Evolutionary conservation across 2,329 filamentous ascomycete species (phyloP).

Genomic region (Cordyceps cicadae): DNA sequence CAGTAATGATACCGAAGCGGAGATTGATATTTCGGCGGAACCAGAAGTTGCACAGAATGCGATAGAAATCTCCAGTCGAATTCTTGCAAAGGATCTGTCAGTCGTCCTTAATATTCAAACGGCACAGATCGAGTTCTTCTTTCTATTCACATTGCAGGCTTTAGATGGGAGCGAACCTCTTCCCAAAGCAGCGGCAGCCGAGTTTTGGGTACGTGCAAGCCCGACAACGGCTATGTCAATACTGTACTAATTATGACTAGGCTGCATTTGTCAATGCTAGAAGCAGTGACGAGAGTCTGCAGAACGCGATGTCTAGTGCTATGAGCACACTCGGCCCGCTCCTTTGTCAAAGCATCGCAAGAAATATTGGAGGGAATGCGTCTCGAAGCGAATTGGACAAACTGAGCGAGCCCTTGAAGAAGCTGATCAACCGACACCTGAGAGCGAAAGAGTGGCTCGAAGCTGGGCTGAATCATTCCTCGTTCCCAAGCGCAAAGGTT

Average conservation of each 20-base stretch:
- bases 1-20: neutral
- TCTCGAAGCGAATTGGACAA: conserved; percentile 65
- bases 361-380: conserved; percentile 60
- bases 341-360: conserved; percentile 50
- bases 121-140: conserved; percentile 52
- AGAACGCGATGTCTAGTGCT: conserved; percentile 35
- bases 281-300: neutral
- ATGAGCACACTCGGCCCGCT: conserved; percentile 53
- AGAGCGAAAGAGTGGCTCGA: conserved; percentile 56
- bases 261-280: conserved; percentile 11
- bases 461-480: conserved; percentile 44
- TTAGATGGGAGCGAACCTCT: conserved; percentile 64
- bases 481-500: conserved; percentile 54
- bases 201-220: conserved; percentile 58
- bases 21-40: conserved; percentile 57
- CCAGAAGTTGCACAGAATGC: conserved; percentile 65
- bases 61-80: conserved; percentile 61
- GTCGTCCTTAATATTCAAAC: conserved; percentile 53
- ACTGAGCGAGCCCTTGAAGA: conserved; percentile 62
- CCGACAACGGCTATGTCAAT: neutral
- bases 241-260: neutral
- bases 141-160: conserved; percentile 63
- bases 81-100: conserved; percentile 53
- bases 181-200: conserved; percentile 63
- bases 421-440: conserved; percentile 49